Percentiles rank a stretch among this genome's conserved stretches.
Evolutionary conservation across 2,329 filamentous ascomycete species (phyloP).

Genomic region (Fusarium cyanostomum): DNA sequence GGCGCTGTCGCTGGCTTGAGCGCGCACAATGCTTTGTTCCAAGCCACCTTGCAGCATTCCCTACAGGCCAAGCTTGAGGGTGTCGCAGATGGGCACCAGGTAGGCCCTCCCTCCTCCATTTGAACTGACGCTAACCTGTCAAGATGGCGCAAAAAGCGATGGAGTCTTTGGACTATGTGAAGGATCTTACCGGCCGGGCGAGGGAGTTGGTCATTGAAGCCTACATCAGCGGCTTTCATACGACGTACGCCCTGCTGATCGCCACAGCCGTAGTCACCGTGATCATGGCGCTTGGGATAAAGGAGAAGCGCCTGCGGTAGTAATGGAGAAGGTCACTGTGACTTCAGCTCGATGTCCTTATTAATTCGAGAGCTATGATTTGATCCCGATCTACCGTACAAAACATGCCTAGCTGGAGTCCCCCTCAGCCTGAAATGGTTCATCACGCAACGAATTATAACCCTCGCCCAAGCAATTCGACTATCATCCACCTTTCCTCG

Average conservation of each 20-base stretch:
- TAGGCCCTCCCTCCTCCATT: neutral
- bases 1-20: constrained; percentile 7
- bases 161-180: neutral
- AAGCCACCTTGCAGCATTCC: neutral
- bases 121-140: neutral
- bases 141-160: neutral
- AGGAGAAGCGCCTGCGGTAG: neutral
- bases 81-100: neutral
- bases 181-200: neutral
- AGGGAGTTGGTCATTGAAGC: neutral
- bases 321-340: no score
- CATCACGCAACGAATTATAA: no score
- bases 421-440: no score
- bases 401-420: no score
- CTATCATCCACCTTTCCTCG: no score
- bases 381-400: no score
- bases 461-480: no score
- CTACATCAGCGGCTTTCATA: constrained; percentile 30
- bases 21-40: constrained; percentile 4
- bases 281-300: neutral
- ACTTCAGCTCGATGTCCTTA: no score
- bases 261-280: neutral
- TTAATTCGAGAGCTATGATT: no score
- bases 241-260: neutral
- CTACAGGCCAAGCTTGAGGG: neutral